phyloP scores from a whole-genome alignment of 2,329 filamentous ascomycete genomes.

The Exserohilum rostratum region DNA sequence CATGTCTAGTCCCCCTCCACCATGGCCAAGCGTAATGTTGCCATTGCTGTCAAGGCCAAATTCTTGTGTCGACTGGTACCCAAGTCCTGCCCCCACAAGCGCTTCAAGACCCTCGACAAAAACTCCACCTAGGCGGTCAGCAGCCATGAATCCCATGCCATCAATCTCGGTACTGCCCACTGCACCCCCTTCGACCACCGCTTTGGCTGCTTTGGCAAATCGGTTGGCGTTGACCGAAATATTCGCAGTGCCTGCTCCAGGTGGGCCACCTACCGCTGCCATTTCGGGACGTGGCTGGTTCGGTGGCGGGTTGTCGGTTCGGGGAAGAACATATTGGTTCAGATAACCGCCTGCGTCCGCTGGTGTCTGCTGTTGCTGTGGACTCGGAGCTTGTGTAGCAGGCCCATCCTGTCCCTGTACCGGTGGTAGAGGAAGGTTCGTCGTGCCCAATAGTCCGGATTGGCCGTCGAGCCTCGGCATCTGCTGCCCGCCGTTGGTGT shows the following conservation, averaged over 20 bases:
- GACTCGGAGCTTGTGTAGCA: constrained; percentile 19
- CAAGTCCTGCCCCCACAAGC: constrained; percentile 42
- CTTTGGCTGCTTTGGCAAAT: constrained; percentile 44
- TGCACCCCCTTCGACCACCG: constrained; percentile 42
- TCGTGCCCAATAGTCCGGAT: constrained; percentile 28
- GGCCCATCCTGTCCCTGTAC: constrained; percentile 29
- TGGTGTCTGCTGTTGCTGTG: constrained; percentile 38
- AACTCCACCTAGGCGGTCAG: constrained; percentile 43
- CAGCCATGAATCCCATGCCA: constrained; percentile 42
- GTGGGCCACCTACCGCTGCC: constrained; percentile 44
- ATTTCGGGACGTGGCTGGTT: constrained; percentile 43
- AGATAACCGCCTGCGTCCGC: constrained; percentile 43
- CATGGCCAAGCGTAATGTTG: constrained; percentile 23
- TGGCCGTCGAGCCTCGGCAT: constrained; percentile 35
- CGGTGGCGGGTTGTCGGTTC: constrained; percentile 42
- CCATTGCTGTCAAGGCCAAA: constrained; percentile 31
- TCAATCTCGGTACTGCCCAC: constrained; percentile 41
- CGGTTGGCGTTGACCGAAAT: constrained; percentile 39
- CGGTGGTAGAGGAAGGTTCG: constrained; percentile 31
- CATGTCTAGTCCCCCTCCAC: constrained; percentile 24
- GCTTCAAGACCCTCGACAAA: constrained; percentile 45
- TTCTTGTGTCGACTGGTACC: constrained; percentile 31
- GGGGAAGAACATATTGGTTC: constrained; percentile 46
- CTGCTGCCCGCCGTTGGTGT: constrained; percentile 30
- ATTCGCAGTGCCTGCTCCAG: constrained; percentile 38